A percentile compares a stretch with the other conserved stretches of the same genome.
Evolutionary conservation across 1,284 basidiomycete genomes (phyloP).

Genomic region (Meira miltonrushii): DNA sequence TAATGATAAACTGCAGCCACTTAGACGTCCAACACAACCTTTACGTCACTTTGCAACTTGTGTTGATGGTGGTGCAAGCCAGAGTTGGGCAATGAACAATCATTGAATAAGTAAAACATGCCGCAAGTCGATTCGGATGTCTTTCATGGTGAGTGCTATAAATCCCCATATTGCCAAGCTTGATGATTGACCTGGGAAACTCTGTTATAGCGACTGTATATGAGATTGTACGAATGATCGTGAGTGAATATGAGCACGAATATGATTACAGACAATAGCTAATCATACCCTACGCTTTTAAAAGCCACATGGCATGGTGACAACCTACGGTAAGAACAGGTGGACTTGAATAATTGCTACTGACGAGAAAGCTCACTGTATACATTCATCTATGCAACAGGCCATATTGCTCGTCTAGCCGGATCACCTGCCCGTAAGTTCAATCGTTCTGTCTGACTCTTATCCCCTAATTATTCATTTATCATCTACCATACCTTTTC

Average conservation of each 20-base stretch:
- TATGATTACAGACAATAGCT: not conserved
- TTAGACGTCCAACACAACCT: no score
- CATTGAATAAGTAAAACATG: no score
- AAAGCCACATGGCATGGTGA: constrained; percentile 34
- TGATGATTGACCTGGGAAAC: no score
- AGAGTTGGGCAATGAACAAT: no score
- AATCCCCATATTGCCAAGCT: no score
- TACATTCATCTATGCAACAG: not conserved
- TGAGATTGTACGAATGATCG: constrained; percentile 36
- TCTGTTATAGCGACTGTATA: constrained; percentile 34
- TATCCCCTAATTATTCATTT: not conserved
- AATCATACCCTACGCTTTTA: not conserved
- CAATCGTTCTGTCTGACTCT: not conserved
- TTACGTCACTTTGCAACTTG: no score
- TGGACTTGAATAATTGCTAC: not conserved
- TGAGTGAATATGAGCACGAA: not conserved
- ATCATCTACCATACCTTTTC: not conserved
- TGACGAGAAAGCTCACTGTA: not conserved
- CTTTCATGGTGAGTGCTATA: not conserved
- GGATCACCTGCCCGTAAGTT: constrained; percentile 32
- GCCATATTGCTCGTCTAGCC: constrained; percentile 42
- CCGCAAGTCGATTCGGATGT: not conserved
- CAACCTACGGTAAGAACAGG: constrained; percentile 30
- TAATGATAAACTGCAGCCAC: no score
- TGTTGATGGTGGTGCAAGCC: no score